Percentiles rank a stretch among this genome's conserved stretches.
These are phyloP conservation scores for Euphorbia tirucalli DNA, from an alignment of 345 rosid species.

Conservation along the genomic window DNA sequence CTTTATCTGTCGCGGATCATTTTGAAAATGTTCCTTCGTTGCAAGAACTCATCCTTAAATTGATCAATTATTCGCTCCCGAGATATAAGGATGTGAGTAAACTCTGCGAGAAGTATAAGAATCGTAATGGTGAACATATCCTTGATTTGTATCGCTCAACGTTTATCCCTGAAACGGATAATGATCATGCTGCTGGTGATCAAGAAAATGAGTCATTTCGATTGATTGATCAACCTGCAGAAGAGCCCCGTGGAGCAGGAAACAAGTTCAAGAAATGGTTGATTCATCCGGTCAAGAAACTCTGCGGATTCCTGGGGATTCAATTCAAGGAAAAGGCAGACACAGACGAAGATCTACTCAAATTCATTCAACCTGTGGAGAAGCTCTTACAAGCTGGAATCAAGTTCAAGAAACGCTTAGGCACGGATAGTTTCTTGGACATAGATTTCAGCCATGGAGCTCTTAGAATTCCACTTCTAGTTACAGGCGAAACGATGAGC, in stretches of 20 bases:
- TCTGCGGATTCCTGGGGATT: too few relatives aligned
- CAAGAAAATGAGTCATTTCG: too few relatives aligned
- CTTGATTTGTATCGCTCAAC: too few relatives aligned
- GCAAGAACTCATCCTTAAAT: constrained; percentile 37
- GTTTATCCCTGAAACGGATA: constrained; percentile 27
- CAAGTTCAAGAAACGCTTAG: background rate
- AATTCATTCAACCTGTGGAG: background rate
- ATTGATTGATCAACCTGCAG: too few relatives aligned
- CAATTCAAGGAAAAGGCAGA: background rate
- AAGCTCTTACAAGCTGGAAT: background rate
- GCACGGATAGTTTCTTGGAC: constrained; percentile 25
- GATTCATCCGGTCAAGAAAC: too few relatives aligned
- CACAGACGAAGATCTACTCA: background rate
- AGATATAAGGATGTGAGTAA: background rate
- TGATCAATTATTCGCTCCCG: constrained; percentile 34
- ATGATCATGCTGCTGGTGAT: too few relatives aligned
- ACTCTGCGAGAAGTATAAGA: background rate
- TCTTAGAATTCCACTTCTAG: constrained; percentile 58
- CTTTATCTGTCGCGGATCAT: constrained; percentile 9
- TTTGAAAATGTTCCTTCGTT: constrained; percentile 22
- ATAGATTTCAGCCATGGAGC: constrained; percentile 40
- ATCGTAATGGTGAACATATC: too few relatives aligned
- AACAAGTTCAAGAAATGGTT: too few relatives aligned
- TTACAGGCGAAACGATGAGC: too few relatives aligned
- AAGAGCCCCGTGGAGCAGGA: too few relatives aligned